Conservation (phyloP, 2,329 filamentous ascomycete species). For the Colletotrichum sp. region DNA sequence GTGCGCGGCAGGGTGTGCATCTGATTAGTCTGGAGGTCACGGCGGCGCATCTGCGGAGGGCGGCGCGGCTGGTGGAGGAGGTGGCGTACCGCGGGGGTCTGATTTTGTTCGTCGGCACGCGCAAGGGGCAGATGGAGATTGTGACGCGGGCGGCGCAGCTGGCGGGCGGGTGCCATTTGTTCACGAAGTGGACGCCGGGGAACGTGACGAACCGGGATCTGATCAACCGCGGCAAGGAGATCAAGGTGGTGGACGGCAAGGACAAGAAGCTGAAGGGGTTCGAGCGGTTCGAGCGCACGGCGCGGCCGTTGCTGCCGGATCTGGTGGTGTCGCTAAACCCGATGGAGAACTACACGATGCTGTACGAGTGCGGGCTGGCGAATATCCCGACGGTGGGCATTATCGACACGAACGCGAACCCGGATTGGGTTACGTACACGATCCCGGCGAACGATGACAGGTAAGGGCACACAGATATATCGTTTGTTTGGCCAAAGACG, state of each 20-base stretch:
- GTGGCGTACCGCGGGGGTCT: constrained; percentile 83
- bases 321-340: constrained; percentile 93
- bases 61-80: constrained; percentile 89
- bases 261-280: constrained; percentile 70
- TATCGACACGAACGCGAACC: constrained; percentile 91
- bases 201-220: constrained; percentile 92
- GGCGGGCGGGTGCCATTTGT: constrained; percentile 83
- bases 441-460: constrained; percentile 98
- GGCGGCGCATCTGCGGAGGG: constrained; percentile 87
- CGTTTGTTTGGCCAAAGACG: background rate
- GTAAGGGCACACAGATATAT: constrained; percentile 49
- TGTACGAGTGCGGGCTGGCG: constrained; percentile 89
- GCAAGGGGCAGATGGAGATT: constrained; percentile 78
- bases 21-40: constrained; percentile 92
- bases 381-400: constrained; percentile 94
- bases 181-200: constrained; percentile 91
- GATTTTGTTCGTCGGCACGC: constrained; percentile 89
- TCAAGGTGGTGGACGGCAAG: constrained; percentile 78
- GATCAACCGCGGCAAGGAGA: constrained; percentile 73
- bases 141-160: constrained; percentile 83
- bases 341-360: constrained; percentile 85
- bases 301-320: constrained; percentile 79
- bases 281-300: constrained; percentile 66
- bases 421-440: constrained; percentile 93
- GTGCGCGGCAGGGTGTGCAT: constrained; percentile 85